Evolutionary conservation across 2,329 filamentous ascomycete genomes (phyloP), one percentile per base, ranked within the genome.

Genomic region (Fusarium ramigenum): DNA sequence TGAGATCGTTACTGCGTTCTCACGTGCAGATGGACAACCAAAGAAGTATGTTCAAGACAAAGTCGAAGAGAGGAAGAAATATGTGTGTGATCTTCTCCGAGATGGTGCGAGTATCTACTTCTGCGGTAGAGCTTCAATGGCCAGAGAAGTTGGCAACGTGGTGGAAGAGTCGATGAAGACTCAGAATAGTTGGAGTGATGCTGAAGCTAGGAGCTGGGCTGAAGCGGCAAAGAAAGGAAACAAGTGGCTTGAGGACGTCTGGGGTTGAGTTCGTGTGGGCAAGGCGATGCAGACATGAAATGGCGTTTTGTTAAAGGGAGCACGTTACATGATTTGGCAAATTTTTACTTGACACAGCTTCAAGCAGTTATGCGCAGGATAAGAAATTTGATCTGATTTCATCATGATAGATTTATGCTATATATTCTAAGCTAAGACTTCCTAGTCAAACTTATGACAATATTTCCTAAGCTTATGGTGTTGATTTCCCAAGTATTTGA

Each of bases 161-260:
- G 71, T 87, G 15, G 82, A 82, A 21, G 75, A 79, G 23, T 80
- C 80, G 4, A 79, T 85, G 71, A 78, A 67, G 54, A 73, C 68
- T 28, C 71, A 73, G 40, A 83, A 82, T 66, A 78, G 76, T 3
- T 83, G 84, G 82, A 76, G 72, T 19, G 83, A 85, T 23, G 73
- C 66, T 11, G 81, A 85, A 49, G 79, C 83, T 19, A 84, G 83
- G 60, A 79, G 80, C 57, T 88, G 86, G 86, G 82, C 79, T 30
- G 85, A 85, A 69, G 80, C 78, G 21, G 77, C 86, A 43, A 87
- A 86, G 82, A 85, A 83, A 73, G 81, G 81, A 34, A 83, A 82
- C n/a, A 87, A 86, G 75, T 88, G 86, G 85, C 83, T 84, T 72
- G 85, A 87, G 73, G 86, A 88, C 81, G 86, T 88, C 47, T 88